These are phyloP conservation scores for Wickerhamomyces sp. DNA, from an alignment of 1,139 yeast species.

Conservation along the genomic window DNA sequence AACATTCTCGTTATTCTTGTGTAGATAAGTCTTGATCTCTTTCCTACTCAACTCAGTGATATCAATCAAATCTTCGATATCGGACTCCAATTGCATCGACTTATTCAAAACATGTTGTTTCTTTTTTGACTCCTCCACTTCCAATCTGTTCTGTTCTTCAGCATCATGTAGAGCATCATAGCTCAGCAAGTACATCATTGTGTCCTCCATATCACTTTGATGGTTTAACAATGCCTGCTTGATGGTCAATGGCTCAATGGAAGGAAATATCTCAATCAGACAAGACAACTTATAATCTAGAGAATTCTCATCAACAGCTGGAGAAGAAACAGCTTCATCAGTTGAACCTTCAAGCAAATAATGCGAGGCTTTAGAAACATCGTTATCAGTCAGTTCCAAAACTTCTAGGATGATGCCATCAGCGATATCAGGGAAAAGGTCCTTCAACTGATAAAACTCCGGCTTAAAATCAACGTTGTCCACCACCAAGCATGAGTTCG, in stretches of 20 bases:
- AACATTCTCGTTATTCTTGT: not conserved
- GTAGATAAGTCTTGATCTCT: not conserved
- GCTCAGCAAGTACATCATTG: not conserved
- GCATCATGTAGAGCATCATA: not conserved
- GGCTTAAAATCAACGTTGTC: not conserved
- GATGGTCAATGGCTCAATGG: not conserved
- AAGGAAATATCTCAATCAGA: slow-evolving; percentile 1
- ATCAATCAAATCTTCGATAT: not conserved
- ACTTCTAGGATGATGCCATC: not conserved
- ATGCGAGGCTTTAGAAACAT: not conserved
- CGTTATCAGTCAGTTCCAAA: not conserved
- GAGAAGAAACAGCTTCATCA: not conserved
- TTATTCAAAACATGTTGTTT: not conserved
- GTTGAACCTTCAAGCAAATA: not conserved
- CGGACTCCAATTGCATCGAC: not conserved
- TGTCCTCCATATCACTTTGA: not conserved
- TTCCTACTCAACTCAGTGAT: not conserved
- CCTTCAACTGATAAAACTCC: not conserved
- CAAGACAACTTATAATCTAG: not conserved
- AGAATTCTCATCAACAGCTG: not conserved
- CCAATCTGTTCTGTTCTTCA: not conserved
- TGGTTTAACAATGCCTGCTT: not conserved
- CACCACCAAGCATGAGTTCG: not conserved
- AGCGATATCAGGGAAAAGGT: not conserved
- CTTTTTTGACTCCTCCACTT: not conserved